Evolutionary conservation across 257 asterid species (phyloP).

Genomic region (Solanum ahanhuiri): DNA sequence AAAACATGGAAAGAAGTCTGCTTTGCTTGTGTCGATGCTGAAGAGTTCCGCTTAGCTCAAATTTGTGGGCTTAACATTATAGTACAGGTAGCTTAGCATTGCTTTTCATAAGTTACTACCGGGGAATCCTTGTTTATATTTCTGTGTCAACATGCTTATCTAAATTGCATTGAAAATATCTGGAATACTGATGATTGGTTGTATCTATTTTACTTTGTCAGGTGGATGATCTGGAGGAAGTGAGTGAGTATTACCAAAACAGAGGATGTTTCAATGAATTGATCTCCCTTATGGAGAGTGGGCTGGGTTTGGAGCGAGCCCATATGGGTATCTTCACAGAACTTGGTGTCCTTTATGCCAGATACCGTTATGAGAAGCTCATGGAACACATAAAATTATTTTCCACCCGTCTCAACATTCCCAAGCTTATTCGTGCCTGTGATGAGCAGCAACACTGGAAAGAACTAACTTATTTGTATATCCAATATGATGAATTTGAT

Average conservation of each 20-base stretch:
- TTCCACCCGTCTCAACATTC: slow-evolving; percentile 93
- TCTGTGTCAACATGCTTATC: not conserved
- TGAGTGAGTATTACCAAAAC: slow-evolving; percentile 23
- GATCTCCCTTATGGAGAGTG: slow-evolving; percentile 98
- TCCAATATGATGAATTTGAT: slow-evolving; percentile 95
- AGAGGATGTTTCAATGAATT: slow-evolving; percentile 50
- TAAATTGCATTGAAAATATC: not conserved
- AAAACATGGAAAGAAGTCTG: slow-evolving; percentile 99
- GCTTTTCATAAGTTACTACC: not conserved
- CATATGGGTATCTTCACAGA: slow-evolving; percentile 99
- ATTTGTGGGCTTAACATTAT: slow-evolving; percentile 28
- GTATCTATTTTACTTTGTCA: slow-evolving; percentile 17
- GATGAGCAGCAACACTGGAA: slow-evolving; percentile 99
- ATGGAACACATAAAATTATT: slow-evolving; percentile 98
- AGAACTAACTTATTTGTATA: slow-evolving; percentile 83
- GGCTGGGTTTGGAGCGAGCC: slow-evolving; percentile 98
- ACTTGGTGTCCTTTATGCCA: slow-evolving; percentile 93
- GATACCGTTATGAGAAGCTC: slow-evolving; percentile 98
- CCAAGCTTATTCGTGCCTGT: slow-evolving; percentile 95
- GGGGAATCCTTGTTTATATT: not conserved
- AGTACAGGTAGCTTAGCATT: slow-evolving; percentile 30
- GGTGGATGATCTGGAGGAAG: slow-evolving; percentile 38
- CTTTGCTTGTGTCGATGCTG: slow-evolving; percentile 99
- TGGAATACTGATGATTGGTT: not conserved
- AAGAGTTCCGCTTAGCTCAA: slow-evolving; percentile 37